Conservation (phyloP, 2,329 filamentous ascomycete genomes). For the Aspergillus flavus region DNA sequence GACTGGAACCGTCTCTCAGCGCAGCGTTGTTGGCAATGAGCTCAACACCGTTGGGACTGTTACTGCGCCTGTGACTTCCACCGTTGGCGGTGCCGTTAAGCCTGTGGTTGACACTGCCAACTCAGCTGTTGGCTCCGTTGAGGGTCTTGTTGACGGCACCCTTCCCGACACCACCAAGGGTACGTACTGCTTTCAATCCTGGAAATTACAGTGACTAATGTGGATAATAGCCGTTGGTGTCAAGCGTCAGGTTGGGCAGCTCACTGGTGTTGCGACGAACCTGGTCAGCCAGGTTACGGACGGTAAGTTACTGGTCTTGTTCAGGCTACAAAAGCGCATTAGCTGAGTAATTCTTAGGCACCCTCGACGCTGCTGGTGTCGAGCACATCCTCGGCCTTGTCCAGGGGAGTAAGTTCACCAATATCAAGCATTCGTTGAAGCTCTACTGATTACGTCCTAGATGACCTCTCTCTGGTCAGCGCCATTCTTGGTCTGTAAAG, state of each 20-base stretch:
- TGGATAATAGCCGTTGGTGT: slow-evolving; percentile 8
- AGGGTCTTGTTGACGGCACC: slow-evolving; percentile 10
- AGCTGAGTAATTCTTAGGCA: slow-evolving; percentile 9
- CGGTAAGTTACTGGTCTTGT: slow-evolving; percentile 8
- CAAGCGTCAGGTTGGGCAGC: slow-evolving; percentile 13
- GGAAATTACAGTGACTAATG: slow-evolving; percentile 1
- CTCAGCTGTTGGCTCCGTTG: slow-evolving; percentile 16
- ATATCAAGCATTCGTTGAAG: neutral
- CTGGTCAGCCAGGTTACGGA: slow-evolving; percentile 17
- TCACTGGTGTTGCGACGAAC: slow-evolving; percentile 19
- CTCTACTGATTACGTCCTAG: neutral
- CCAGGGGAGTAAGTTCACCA: slow-evolving; percentile 13
- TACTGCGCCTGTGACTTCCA: neutral
- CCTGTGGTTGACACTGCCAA: slow-evolving; percentile 6
- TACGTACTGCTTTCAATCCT: slow-evolving; percentile 13
- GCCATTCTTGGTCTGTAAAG: slow-evolving; percentile 2
- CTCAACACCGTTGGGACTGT: slow-evolving; percentile 2
- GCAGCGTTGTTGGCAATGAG: slow-evolving; percentile 11
- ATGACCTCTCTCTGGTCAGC: neutral
- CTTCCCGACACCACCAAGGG: slow-evolving; percentile 17
- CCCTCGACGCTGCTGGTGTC: slow-evolving; percentile 16
- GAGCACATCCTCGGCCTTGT: slow-evolving; percentile 15
- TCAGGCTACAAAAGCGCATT: neutral
- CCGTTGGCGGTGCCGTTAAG: neutral
- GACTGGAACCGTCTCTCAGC: slow-evolving; percentile 8